Percentiles rank a stretch among this genome's conserved stretches.
phyloP scores from a whole-genome alignment of 495 filamentous ascomycete species.

The Filosporella fistucella region DNA sequence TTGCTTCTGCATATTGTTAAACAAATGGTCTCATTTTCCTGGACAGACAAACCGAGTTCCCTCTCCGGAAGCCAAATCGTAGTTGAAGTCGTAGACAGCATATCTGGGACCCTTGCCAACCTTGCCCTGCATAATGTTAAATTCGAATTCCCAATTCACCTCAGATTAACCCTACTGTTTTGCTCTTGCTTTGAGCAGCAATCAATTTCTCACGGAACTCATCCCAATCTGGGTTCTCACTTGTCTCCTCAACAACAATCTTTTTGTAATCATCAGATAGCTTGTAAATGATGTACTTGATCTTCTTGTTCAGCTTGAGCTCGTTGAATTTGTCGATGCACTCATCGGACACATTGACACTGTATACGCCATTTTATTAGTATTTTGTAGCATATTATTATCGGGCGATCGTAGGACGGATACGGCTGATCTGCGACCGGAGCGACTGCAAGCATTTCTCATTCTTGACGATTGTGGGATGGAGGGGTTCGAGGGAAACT shows the following conservation, averaged over 20 bases:
- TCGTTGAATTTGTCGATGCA: slow-evolving; percentile 84
- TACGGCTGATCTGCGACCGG: no score
- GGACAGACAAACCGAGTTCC: slow-evolving; percentile 58
- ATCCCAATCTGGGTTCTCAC: slow-evolving; percentile 60
- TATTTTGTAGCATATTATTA: no score
- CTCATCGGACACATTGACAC: slow-evolving; percentile 73
- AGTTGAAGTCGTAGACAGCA: slow-evolving; percentile 91
- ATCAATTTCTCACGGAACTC: slow-evolving; percentile 76
- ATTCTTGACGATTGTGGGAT: slow-evolving; percentile 7
- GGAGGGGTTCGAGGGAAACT: slow-evolving; percentile 31
- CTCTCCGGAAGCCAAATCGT: slow-evolving; percentile 71
- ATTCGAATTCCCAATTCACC: slow-evolving; percentile 23
- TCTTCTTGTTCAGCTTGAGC: slow-evolving; percentile 80
- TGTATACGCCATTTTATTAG: slow-evolving; percentile 31
- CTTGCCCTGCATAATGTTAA: slow-evolving; percentile 35
- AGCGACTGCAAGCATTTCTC: background rate
- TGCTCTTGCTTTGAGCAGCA: slow-evolving; percentile 51
- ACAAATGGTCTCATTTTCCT: background rate
- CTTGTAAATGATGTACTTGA: slow-evolving; percentile 98
- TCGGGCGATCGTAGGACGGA: no score
- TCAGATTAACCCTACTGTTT: slow-evolving; percentile 35
- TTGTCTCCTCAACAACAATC: slow-evolving; percentile 75
- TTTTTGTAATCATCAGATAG: slow-evolving; percentile 87
- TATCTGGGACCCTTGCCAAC: slow-evolving; percentile 79
- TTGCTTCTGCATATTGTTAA: slow-evolving; percentile 62